Conservation (phyloP, 2,329 filamentous ascomycete genomes). For the Aspergillus sp. region DNA sequence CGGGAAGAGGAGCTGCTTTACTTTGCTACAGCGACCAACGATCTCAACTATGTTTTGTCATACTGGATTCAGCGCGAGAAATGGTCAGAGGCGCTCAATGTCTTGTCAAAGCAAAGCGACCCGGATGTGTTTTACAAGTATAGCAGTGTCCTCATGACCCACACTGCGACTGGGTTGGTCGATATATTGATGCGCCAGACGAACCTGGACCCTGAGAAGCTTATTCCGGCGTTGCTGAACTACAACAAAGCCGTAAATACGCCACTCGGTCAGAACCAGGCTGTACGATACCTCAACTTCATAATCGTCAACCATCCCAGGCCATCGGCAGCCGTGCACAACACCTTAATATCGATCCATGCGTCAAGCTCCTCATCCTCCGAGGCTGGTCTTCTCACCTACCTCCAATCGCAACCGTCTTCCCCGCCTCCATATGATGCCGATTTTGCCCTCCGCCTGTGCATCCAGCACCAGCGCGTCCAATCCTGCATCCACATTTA, state of each 20-base stretch:
- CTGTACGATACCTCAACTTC: constrained; percentile 87
- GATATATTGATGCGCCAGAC: constrained; percentile 91
- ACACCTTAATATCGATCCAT: constrained; percentile 93
- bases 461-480: constrained; percentile 89
- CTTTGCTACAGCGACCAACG: constrained; percentile 82
- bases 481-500: constrained; percentile 97
- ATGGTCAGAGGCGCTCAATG: constrained; percentile 80
- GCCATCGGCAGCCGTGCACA: constrained; percentile 85
- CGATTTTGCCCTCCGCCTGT: constrained; percentile 91
- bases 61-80: constrained; percentile 97
- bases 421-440: constrained; percentile 83
- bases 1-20: constrained; percentile 87
- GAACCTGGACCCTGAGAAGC: constrained; percentile 75
- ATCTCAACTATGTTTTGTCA: constrained; percentile 89
- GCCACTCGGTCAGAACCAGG: constrained; percentile 74
- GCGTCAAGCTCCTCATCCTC: constrained; percentile 79
- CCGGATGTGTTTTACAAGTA: constrained; percentile 94
- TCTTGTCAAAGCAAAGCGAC: constrained; percentile 89
- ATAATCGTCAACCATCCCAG: constrained; percentile 77
- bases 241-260: constrained; percentile 75
- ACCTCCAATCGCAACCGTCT: constrained; percentile 86
- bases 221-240: constrained; percentile 89
- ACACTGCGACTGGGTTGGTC: constrained; percentile 79
- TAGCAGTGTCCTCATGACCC: constrained; percentile 91
- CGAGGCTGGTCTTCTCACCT: constrained; percentile 78